A percentile compares a stretch with the other conserved stretches of the same genome.
These are phyloP conservation scores for Nadsonia fulvescens DNA, from an alignment of 805 yeast species.

Conservation along the genomic window DNA sequence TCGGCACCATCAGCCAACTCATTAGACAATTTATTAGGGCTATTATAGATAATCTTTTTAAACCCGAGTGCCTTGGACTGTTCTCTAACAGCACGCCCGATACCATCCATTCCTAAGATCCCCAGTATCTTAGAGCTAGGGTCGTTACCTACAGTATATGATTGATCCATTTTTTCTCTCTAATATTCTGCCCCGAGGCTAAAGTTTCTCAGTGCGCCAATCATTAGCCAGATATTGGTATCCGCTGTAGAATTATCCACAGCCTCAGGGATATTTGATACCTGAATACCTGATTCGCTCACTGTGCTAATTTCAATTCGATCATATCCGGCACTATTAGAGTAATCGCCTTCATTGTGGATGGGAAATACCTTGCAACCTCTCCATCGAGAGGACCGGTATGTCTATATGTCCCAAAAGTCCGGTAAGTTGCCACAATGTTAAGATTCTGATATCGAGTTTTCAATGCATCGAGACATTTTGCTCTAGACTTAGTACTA, in stretches of 20 bases:
- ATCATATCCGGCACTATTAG: constrained; percentile 63
- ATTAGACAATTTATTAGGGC: constrained; percentile 37
- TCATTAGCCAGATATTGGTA: constrained; percentile 42
- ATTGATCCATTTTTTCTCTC: constrained; percentile 54
- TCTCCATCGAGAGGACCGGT: constrained; percentile 57
- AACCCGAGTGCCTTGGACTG: constrained; percentile 67
- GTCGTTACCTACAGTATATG: constrained; percentile 44
- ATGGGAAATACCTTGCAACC: constrained; percentile 35
- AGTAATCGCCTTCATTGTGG: constrained; percentile 31
- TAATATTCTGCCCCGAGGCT: constrained; percentile 36
- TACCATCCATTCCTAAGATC: constrained; percentile 76
- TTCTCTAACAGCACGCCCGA: constrained; percentile 64
- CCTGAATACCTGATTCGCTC: constrained; percentile 34
- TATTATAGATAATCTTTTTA: constrained; percentile 49
- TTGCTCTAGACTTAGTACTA: constrained; percentile 16
- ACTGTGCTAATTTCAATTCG: constrained; percentile 44
- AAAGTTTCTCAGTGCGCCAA: constrained; percentile 53
- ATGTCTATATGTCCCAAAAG: constrained; percentile 30
- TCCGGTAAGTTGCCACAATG: constrained; percentile 28
- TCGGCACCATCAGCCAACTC: constrained; percentile 55
- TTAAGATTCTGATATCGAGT: constrained; percentile 27
- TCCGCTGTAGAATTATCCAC: constrained; percentile 61
- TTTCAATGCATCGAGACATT: constrained; percentile 26
- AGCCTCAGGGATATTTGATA: constrained; percentile 46
- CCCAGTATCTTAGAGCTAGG: constrained; percentile 67